Evolutionary conservation across 371 early-diverging fungal species (phyloP), one percentile per base, ranked within the genome.

Genomic region (Entomophthora muscae): DNA sequence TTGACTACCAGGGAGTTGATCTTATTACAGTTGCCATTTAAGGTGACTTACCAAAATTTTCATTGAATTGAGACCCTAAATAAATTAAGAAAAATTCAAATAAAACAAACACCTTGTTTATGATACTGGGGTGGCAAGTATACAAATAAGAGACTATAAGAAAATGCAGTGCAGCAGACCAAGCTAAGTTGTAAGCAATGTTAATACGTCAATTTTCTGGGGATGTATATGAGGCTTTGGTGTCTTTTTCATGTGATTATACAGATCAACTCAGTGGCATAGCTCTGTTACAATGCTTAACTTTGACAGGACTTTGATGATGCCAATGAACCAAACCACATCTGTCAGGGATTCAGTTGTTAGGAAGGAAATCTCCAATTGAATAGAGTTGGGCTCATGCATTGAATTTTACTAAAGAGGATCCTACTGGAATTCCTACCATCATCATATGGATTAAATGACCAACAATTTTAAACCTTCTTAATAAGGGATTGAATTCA

Each of bases 41-140:
- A n/a, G n/a, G n/a, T n/a, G n/a, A 56, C 69, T 58, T 69, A 83
- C 84, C 66, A 88, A 66, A 31, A 86, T 81, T 63, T 86, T 93
- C 82, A 85, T 84, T n/a, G 91, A 90, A 70, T 91, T 91, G 58
- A 91, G 74, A 67, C 90, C 92, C 58, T 81, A 71, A n/a, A n/a
- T n/a, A n/a, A n/a, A n/a, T n/a, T n/a, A n/a, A n/a, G n/a, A n/a
- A n/a, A n/a, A n/a, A n/a, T n/a, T n/a, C n/a, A n/a, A n/a, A n/a
- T n/a, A n/a, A n/a, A n/a, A n/a, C n/a, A n/a, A n/a, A n/a, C n/a
- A n/a, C n/a, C n/a, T n/a, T n/a, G 61, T 82, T 81, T 31, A 82
- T 82, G 59, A 82, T 75, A 59, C 77, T 74, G 27, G 82, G 83
- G 22, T 78, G 71, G 23, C 82, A 67, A 1, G 73, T 67, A 55